These are phyloP conservation scores for Coprinellus aureogranulatus DNA, from an alignment of 768 basidiomycete species.

Conservation along the genomic window DNA sequence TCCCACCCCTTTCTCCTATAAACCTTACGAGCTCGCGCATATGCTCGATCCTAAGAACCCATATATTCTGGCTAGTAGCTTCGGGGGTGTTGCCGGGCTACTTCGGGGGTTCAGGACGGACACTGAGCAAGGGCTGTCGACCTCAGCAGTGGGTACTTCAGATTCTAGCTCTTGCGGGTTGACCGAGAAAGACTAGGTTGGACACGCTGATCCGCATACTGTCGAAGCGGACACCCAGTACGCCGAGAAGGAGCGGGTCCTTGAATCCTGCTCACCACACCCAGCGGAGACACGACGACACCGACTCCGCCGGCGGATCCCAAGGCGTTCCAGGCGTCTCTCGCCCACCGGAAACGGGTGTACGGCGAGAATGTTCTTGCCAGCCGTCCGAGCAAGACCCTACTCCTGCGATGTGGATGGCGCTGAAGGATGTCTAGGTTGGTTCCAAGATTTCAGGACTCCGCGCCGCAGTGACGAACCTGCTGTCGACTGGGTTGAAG, in stretches of 20 bases:
- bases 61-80: constrained; percentile 52
- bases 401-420: constrained; percentile 77
- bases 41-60: constrained; percentile 89
- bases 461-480: constrained; percentile 57
- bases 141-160: constrained; percentile 16
- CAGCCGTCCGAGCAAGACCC: constrained; percentile 59
- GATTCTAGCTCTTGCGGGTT: not conserved
- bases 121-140: constrained; percentile 42
- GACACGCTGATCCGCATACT: constrained; percentile 22
- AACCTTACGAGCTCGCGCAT: constrained; percentile 73
- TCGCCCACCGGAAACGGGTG: constrained; percentile 62
- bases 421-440: constrained; percentile 82
- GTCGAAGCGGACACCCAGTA: constrained; percentile 27
- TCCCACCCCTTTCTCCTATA: constrained; percentile 69
- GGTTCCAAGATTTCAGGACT: constrained; percentile 87
- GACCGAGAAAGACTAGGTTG: constrained; percentile 12
- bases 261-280: constrained; percentile 39
- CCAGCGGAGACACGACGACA: constrained; percentile 26
- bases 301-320: constrained; percentile 9
- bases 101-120: constrained; percentile 75
- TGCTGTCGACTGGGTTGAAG: constrained; percentile 96
- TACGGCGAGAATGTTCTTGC: constrained; percentile 81
- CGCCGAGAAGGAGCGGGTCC: constrained; percentile 22
- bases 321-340: constrained; percentile 35
- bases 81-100: constrained; percentile 72